A percentile compares a stretch with the other conserved stretches of the same genome.
These are phyloP conservation scores for Cicer arietinum DNA, from an alignment of 306 rosid genomes.

Conservation along the genomic window DNA sequence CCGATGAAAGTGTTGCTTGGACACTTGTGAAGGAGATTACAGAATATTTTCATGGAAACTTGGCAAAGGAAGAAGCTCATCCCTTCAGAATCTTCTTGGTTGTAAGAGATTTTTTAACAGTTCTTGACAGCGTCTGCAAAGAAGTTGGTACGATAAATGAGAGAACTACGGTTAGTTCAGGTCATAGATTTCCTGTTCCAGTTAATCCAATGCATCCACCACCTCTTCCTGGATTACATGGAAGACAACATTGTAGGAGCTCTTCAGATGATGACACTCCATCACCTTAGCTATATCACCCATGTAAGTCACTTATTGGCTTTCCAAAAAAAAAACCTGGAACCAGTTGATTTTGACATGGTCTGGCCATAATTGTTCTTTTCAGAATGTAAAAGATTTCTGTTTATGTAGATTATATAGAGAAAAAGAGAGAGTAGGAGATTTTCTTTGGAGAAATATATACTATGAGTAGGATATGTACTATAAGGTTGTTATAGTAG, in stretches of 20 bases:
- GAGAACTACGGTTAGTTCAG: conserved; percentile 74
- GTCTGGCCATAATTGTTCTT: conserved; percentile 8
- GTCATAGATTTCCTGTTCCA: conserved; percentile 88
- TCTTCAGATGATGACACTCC: conserved; percentile 68
- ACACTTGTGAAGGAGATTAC: conserved; percentile 92
- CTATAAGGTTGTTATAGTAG: conserved; percentile 30
- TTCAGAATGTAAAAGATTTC: conserved; percentile 61
- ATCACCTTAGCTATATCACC: conserved; percentile 50
- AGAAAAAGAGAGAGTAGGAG: conserved; percentile 18
- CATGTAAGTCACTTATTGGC: conserved; percentile 36
- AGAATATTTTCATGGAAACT: conserved; percentile 94
- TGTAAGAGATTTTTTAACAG: conserved; percentile 79
- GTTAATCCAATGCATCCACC: conserved; percentile 85
- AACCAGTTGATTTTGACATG: conserved; percentile 42
- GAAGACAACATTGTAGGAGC: conserved; percentile 45
- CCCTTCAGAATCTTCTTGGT: conserved; percentile 90
- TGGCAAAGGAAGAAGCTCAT: conserved; percentile 95
- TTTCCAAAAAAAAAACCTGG: conserved; percentile 46
- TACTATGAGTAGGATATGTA: conserved; percentile 42
- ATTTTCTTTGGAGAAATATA: conserved; percentile 40
- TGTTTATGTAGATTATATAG: conserved; percentile 61
- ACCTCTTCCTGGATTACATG: conserved; percentile 60
- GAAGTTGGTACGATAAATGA: conserved; percentile 88
- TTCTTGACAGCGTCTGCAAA: conserved; percentile 87
- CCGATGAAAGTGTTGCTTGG: conserved; percentile 81